Percentiles rank a stretch among this genome's conserved stretches.
These are phyloP conservation scores for Wallacemonas sp. DNA, from an alignment of 208 protist species.

Conservation along the genomic window DNA sequence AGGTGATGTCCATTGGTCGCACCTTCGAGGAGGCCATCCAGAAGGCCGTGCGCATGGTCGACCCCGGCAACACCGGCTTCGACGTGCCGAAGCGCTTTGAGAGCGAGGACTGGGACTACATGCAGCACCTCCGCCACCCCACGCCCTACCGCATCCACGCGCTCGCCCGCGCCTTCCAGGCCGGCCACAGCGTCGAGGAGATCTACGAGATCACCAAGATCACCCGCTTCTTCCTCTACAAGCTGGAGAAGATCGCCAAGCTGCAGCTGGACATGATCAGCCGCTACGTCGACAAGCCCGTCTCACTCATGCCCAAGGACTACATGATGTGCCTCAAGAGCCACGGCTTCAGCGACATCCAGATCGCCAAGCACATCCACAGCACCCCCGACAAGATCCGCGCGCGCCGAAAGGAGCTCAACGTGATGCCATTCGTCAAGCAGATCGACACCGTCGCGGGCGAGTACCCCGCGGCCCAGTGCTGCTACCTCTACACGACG, in stretches of 20 bases:
- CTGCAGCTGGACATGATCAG: conserved; percentile 39
- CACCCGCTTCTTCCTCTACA: conserved; percentile 97
- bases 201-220: conserved; percentile 95
- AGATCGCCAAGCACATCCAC: conserved; percentile 81
- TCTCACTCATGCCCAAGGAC: conserved; percentile 43
- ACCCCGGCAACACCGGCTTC: conserved; percentile 88
- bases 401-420: conserved; percentile 50
- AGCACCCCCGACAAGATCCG: conserved; percentile 59
- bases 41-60: conserved; percentile 97
- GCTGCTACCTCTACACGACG: conserved; percentile 96
- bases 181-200: conserved; percentile 88
- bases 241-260: conserved; percentile 91
- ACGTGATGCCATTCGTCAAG: conserved; percentile 94
- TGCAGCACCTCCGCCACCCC: conserved; percentile 67
- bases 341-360: conserved; percentile 95
- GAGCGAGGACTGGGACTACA: conserved; percentile 75
- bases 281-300: conserved; percentile 36
- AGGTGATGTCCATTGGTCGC: conserved; percentile 98
- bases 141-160: conserved; percentile 89
- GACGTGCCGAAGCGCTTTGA: conserved; percentile 65
- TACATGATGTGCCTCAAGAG: conserved; percentile 83
- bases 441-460: conserved; percentile 98
- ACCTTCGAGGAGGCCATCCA: conserved; percentile 98
- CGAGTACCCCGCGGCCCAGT: conserved; percentile 96
- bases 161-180: conserved; percentile 73